A percentile compares a stretch with the other conserved stretches of the same genome.
Conservation (phyloP, 768 basidiomycete species). For the Clitopilus passeckerianus region DNA sequence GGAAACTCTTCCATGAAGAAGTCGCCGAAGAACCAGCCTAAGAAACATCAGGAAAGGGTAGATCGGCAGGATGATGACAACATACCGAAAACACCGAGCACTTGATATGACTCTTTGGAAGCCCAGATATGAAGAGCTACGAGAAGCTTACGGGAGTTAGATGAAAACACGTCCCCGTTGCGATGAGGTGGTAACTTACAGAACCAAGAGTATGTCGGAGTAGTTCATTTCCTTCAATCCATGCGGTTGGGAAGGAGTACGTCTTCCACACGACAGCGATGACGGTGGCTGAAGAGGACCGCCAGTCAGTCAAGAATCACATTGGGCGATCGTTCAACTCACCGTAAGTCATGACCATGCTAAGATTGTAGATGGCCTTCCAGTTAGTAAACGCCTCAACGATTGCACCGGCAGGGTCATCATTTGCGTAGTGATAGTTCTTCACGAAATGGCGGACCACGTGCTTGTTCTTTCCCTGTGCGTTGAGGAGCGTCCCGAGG, state of each 20-base stretch:
- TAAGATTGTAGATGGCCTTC: conserved; percentile 90
- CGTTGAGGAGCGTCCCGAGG: conserved; percentile 76
- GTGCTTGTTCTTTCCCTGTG: conserved; percentile 84
- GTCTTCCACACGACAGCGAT: conserved; percentile 86
- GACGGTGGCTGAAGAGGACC: conserved; percentile 64
- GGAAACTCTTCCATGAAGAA: conserved; percentile 97
- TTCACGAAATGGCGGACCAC: conserved; percentile 92
- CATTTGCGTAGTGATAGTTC: conserved; percentile 83
- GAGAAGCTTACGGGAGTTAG: conserved; percentile 47
- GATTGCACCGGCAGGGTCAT: conserved; percentile 74
- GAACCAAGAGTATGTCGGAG: conserved; percentile 85
- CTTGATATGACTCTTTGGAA: conserved; percentile 85
- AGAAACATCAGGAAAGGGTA: not conserved
- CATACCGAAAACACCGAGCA: conserved; percentile 86
- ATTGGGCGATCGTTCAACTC: not conserved
- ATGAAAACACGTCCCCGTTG: conserved; percentile 3
- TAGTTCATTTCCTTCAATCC: conserved; percentile 85
- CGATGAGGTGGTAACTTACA: conserved; percentile 40
- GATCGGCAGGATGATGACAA: conserved; percentile 8
- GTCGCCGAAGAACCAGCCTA: conserved; percentile 98
- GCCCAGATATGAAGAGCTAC: conserved; percentile 91
- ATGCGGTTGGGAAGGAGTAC: conserved; percentile 75
- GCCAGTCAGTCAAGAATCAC: conserved; percentile 2
- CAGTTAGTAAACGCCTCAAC: conserved; percentile 93
- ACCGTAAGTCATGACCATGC: conserved; percentile 95